Evolutionary conservation across 2,329 filamentous ascomycete species (phyloP), one percentile per base, ranked within the genome.

Genomic region (Pyricularia sp.): DNA sequence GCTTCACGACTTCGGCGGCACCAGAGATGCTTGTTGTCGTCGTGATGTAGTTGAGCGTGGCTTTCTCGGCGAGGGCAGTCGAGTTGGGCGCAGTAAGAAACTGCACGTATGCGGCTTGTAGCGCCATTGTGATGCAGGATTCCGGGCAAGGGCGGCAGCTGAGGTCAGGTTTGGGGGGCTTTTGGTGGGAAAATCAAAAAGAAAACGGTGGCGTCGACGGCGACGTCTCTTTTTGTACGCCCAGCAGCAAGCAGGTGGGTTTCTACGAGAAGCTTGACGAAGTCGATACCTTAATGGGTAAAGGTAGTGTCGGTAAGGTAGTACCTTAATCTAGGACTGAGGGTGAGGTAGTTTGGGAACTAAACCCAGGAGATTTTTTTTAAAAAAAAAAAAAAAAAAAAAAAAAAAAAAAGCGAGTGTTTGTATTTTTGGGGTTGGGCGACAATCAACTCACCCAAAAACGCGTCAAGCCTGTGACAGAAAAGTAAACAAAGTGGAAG

Each of bases 11-110:
- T 65, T 92, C 87, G 67, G 88, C 85, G 65, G 90, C 79, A 73
- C 92, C 89, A 71, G 85, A 83, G 76, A 96, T 83, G 72, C 87
- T 87, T 42, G 90, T 93, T 14, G 93, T 90, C 9, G 94, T 97
- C 69, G 94, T 93, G 78, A 98, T 90, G 83, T 98, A 99, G 83
- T 94, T 89, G 73, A 94, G 81, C 64, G 90, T 86, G 70, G 90
- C 90, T 78, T 90, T 84, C 68, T 85, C 80, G 50, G 88, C 84
- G 75, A 94, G 82, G 69, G 86, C 81, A 69, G 87, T 85, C 69
- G 88, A 81, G 79, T 81, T 88, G 71, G 90, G 90, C 71, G 87
- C 83, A 75, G 86, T 84, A 69, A 94, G 84, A 78, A 93, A 94
- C 81, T 87, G 86, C 83, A 88, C 86, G 82, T 94, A 94, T 70